A percentile compares a stretch with the other conserved stretches of the same genome.
phyloP scores from a whole-genome alignment of 2,329 filamentous ascomycete species.

The Huntiella moniliformis region DNA sequence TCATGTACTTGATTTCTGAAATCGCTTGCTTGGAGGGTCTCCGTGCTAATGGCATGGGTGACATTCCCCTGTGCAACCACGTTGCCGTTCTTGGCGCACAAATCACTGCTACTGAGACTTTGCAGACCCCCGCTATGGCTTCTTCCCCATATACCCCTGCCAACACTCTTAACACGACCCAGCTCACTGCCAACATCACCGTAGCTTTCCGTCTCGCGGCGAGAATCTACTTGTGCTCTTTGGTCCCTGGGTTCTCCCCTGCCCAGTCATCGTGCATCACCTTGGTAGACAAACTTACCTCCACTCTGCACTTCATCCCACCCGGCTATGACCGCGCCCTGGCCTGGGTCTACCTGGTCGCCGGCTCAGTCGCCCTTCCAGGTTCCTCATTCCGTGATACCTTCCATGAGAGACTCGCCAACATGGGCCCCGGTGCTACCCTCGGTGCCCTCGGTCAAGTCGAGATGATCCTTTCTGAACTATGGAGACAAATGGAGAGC shows the following conservation, averaged over 20 bases:
- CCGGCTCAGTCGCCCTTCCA: constrained; percentile 57
- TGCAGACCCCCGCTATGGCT: constrained; percentile 25
- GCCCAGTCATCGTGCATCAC: constrained; percentile 54
- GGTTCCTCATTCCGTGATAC: constrained; percentile 58
- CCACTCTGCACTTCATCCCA: constrained; percentile 65
- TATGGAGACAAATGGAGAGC: constrained; percentile 63
- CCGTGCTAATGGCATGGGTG: constrained; percentile 65
- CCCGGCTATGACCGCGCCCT: constrained; percentile 78
- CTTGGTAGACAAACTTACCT: constrained; percentile 60
- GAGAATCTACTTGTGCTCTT: constrained; percentile 88
- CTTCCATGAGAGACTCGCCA: constrained; percentile 54
- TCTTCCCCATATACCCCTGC: constrained; percentile 29
- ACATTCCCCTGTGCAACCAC: constrained; percentile 72
- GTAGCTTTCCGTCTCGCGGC: constrained; percentile 80
- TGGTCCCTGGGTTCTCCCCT: constrained; percentile 75
- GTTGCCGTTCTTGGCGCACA: constrained; percentile 75
- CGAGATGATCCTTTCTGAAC: constrained; percentile 56
- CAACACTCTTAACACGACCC: constrained; percentile 59
- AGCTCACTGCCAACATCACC: constrained; percentile 76
- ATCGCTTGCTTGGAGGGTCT: constrained; percentile 89
- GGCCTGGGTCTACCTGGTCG: constrained; percentile 82
- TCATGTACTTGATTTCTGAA: constrained; percentile 97
- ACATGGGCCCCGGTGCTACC: constrained; percentile 51
- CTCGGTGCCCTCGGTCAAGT: constrained; percentile 78
- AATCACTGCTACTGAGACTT: constrained; percentile 61